Conservation (phyloP, 2,329 filamentous ascomycete genomes). For the Stemphylium lycopersici region DNA sequence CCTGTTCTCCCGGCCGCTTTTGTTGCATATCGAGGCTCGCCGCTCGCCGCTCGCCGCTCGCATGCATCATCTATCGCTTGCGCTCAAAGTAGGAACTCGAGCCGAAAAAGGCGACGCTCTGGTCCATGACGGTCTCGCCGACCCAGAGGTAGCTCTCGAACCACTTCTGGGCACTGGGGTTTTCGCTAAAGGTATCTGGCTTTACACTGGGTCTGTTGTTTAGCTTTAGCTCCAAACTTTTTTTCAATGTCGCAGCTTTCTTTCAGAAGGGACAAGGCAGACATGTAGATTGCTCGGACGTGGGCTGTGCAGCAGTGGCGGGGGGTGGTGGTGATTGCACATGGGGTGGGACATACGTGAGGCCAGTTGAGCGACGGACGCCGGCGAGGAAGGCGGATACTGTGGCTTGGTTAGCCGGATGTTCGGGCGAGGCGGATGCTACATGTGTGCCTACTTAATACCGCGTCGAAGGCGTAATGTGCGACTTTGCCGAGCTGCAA, state of each 20-base stretch:
- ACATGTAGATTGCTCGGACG: background rate
- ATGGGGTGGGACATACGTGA: slow-evolving; percentile 74
- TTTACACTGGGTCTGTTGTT: slow-evolving; percentile 75
- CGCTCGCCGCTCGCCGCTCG: background rate
- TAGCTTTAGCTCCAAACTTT: slow-evolving; percentile 28
- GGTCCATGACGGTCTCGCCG: slow-evolving; percentile 98
- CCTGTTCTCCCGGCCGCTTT: background rate
- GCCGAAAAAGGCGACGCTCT: slow-evolving; percentile 89
- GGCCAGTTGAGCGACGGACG: slow-evolving; percentile 94
- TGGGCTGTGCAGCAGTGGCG: slow-evolving; percentile 6
- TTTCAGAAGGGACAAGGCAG: background rate
- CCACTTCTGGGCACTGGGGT: slow-evolving; percentile 84
- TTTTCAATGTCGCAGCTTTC: slow-evolving; percentile 1
- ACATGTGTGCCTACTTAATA: slow-evolving; percentile 69
- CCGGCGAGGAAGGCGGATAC: slow-evolving; percentile 96
- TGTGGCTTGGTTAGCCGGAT: slow-evolving; percentile 47
- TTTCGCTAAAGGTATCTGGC: slow-evolving; percentile 82
- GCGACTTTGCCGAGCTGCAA: slow-evolving; percentile 88
- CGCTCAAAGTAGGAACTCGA: slow-evolving; percentile 91
- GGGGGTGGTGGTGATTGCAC: background rate
- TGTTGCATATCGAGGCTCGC: too few species aligned
- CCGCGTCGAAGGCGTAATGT: slow-evolving; percentile 95
- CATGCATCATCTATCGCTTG: slow-evolving; percentile 59
- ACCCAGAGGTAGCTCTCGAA: slow-evolving; percentile 92
- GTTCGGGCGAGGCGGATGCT: slow-evolving; percentile 2